Base-by-base conservation (phyloP, 768 basidiomycete genomes). In the Sutorius australiensis region DNA sequence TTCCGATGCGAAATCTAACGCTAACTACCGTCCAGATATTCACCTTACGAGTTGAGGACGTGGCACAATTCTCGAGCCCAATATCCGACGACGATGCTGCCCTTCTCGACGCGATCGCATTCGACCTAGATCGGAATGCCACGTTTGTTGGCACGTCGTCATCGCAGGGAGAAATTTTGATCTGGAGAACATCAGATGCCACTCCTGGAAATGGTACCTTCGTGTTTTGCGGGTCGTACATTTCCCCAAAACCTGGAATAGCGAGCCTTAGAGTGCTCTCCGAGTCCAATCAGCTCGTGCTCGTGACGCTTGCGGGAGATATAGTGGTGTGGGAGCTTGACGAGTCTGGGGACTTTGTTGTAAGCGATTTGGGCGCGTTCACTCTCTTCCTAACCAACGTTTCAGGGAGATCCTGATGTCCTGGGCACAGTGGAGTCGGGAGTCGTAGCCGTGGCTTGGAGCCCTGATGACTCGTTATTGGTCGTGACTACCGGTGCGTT, bases 391-490 rank as follows among this genome's bases (percentile, higher is more conserved):
- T 62, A 14, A 61, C n/a, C 19, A 4, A 36, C 8, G 10, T 49
- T 52, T 33, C 53, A 65, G 67, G 57, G 65, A 50, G 58, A 58
- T 53, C 53, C 81, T 40, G 91, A 95, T 58, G 79, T 92, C 13
- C 86, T 95, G 50, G 95, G 95, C 14, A 84, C 86, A 0, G 82
- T 98, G 7, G 95, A 97, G 50, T 76, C 83, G 11, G 93, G 91
- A 0, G 86, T 99, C 46, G 69, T 82, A 30, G 84, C 87, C 1
- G 94, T 91, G 11, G 75, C 80, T 12, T 98, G 95, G 95, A 86
- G 86, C 57, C 92, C 95, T 5, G 97, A 99, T 67, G 91, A 95
- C 50, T 84, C 90, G 8, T 72, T 91, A n/a, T 75, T 99, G 12
- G 82, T 82, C 1, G 75, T 98, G 19, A 76, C 89, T 6, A 97